Base-by-base conservation (phyloP, 139 green algal species). In the Limnomonas spitsbergensis region DNA sequence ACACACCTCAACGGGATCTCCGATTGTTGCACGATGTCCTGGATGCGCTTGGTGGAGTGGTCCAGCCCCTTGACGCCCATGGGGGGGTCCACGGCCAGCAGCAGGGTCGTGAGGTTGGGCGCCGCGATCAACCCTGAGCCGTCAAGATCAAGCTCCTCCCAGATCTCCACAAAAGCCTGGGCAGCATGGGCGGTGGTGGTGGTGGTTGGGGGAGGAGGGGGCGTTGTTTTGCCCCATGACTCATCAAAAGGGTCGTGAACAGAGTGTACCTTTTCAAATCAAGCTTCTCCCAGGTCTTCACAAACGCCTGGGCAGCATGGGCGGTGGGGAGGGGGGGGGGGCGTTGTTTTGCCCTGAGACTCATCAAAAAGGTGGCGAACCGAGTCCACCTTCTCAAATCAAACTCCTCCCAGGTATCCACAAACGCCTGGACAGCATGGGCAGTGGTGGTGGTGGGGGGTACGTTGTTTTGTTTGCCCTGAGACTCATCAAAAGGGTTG, bases 121-220 rank as follows among this genome's bases (percentile, higher is more conserved):
- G 78, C 84, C 3, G 69, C 68, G 53, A 91, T 92, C 76, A 84
- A 90, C 61, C 83, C 70, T 9, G 56, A 86, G 26, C 75, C 85
- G 14, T 83, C 0, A 2, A 80, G 81, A 71, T 93, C 89, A 52
- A 92, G 72, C 32, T 87, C 76, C 52, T 76, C 70, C 89, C 89
- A 93, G 7, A 84, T 53, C 4, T 76, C 67, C 27, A 20, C 9
- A 53, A 73, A 73, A 31, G 7, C n/a, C 40, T 56, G 37, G 3
- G 34, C 66, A 39, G 26, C 31, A 73, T 40, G 29, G 9, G 31
- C 66, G 9, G 34, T 24, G 3, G 40, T 31, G 31, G 31, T 31
- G 20, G 7, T 27, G 34, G 4, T 27, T 40, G n/a, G n/a, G n/a
- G n/a, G n/a, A n/a, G n/a, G n/a, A n/a, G n/a, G n/a, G n/a, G n/a